A percentile compares a stretch with the other conserved stretches of the same genome.
phyloP scores from a whole-genome alignment of 1,284 basidiomycete species.

The Malassezia brasiliensis region DNA sequence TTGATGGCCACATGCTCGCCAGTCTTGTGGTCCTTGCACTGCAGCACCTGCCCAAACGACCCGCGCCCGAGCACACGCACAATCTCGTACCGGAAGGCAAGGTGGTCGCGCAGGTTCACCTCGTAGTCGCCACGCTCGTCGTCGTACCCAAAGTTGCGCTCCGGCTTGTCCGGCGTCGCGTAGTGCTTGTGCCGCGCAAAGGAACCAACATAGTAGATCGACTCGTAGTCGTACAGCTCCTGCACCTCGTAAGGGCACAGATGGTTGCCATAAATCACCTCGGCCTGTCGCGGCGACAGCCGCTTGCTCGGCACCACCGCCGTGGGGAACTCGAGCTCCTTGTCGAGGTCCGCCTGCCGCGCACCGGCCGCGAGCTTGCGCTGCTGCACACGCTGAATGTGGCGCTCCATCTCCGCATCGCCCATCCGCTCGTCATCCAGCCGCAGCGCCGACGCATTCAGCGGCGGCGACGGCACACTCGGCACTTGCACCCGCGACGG shows the following conservation, averaged over 20 bases:
- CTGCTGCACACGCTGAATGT: slow-evolving; percentile 77
- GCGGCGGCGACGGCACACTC: background rate
- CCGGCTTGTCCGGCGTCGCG: slow-evolving; percentile 56
- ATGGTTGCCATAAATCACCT: slow-evolving; percentile 49
- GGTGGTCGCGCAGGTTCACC: slow-evolving; percentile 79
- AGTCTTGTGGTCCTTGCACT: slow-evolving; percentile 92
- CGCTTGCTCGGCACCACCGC: slow-evolving; percentile 64
- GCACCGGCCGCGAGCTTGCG: slow-evolving; percentile 71
- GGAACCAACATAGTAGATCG: slow-evolving; percentile 70
- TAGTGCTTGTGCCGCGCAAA: slow-evolving; percentile 35
- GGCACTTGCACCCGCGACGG: slow-evolving; percentile 14
- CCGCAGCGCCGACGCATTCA: background rate
- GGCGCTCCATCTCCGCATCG: slow-evolving; percentile 93
- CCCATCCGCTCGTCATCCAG: slow-evolving; percentile 76
- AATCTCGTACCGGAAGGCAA: slow-evolving; percentile 91
- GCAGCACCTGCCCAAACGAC: slow-evolving; percentile 93
- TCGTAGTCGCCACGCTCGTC: slow-evolving; percentile 97
- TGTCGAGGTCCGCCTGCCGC: slow-evolving; percentile 74
- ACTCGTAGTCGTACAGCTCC: slow-evolving; percentile 78
- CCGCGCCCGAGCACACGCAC: slow-evolving; percentile 88
- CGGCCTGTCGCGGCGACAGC: slow-evolving; percentile 57
- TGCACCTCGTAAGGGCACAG: slow-evolving; percentile 64
- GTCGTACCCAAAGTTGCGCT: slow-evolving; percentile 91
- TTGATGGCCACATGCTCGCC: slow-evolving; percentile 95
- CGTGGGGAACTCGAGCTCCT: slow-evolving; percentile 83